Conservation (phyloP, 1,284 basidiomycete species). For the Trichosporon asahii region DNA sequence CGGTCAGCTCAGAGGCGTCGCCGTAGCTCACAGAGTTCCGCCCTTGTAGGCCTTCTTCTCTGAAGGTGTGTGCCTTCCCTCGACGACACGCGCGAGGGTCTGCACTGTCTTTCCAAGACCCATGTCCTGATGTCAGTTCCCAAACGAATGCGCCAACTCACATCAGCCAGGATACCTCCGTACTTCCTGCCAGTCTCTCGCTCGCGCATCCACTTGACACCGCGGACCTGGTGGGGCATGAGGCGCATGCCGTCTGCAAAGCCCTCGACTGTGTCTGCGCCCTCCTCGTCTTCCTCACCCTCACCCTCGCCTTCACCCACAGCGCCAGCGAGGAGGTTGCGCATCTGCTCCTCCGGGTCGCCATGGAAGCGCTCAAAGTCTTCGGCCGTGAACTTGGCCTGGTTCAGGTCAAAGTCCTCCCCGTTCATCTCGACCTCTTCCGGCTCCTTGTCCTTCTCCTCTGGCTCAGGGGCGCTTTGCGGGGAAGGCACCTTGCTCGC, state of each 20-base stretch:
- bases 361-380: conserved; percentile 37
- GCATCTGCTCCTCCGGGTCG: conserved; percentile 59
- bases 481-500: conserved; percentile 4
- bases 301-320: conserved; percentile 51
- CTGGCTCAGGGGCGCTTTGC: neutral
- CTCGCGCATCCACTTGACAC: conserved; percentile 80
- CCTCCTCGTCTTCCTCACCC: conserved; percentile 57
- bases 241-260: conserved; percentile 67
- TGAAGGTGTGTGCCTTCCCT: conserved; percentile 64
- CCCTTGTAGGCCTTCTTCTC: conserved; percentile 65
- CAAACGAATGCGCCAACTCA: conserved; percentile 53
- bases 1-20: neutral
- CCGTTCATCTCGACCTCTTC: conserved; percentile 29
- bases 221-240: conserved; percentile 78
- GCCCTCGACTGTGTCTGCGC: conserved; percentile 65
- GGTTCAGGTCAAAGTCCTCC: conserved; percentile 43
- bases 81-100: conserved; percentile 74
- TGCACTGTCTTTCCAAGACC: conserved; percentile 89
- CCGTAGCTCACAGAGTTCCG: conserved; percentile 65
- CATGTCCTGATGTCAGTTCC: conserved; percentile 49
- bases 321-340: conserved; percentile 52
- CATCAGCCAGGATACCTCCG: conserved; percentile 88
- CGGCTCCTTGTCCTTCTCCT: neutral
- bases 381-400: conserved; percentile 33
- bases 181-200: conserved; percentile 72